phyloP scores from a whole-genome alignment of 768 basidiomycete genomes.

The Boletus patriciae region DNA sequence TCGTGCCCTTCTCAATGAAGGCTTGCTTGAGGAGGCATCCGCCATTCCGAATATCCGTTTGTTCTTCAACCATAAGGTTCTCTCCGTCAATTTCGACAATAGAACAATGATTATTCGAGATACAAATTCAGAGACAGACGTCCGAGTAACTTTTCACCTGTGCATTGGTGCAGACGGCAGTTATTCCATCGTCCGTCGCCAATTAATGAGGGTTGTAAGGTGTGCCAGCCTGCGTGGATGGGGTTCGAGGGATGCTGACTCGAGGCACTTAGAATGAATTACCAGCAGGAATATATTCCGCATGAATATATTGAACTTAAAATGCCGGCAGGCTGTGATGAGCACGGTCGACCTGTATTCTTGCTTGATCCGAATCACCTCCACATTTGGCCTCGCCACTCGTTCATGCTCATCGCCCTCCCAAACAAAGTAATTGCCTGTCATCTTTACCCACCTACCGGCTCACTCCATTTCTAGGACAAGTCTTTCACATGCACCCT shows the following conservation, averaged over 20 bases:
- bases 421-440: slow-evolving; percentile 80
- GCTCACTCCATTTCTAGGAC: slow-evolving; percentile 57
- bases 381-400: slow-evolving; percentile 98
- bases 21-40: slow-evolving; percentile 76
- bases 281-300: slow-evolving; percentile 90
- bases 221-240: slow-evolving; percentile 39
- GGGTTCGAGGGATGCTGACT: slow-evolving; percentile 15
- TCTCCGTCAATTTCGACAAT: slow-evolving; percentile 71
- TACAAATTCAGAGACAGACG: slow-evolving; percentile 40
- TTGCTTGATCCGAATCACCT: slow-evolving; percentile 92
- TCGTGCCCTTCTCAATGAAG: slow-evolving; percentile 82
- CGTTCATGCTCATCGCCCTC: slow-evolving; percentile 98
- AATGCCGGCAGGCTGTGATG: slow-evolving; percentile 78
- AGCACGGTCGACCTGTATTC: slow-evolving; percentile 64
- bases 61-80: slow-evolving; percentile 81
- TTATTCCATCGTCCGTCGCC: slow-evolving; percentile 85
- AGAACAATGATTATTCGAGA: slow-evolving; percentile 56
- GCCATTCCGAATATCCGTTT: slow-evolving; percentile 59
- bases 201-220: slow-evolving; percentile 95
- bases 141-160: slow-evolving; percentile 63
- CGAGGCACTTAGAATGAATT: slow-evolving; percentile 74
- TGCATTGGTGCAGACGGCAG: slow-evolving; percentile 94
- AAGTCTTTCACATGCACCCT: slow-evolving; percentile 96
- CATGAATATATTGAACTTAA: slow-evolving; percentile 97
- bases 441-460: slow-evolving; percentile 29